A percentile compares a stretch with the other conserved stretches of the same genome.
These are phyloP conservation scores for Lasiodiplodia theobromae DNA, from an alignment of 2,329 filamentous ascomycete species.

Conservation along the genomic window DNA sequence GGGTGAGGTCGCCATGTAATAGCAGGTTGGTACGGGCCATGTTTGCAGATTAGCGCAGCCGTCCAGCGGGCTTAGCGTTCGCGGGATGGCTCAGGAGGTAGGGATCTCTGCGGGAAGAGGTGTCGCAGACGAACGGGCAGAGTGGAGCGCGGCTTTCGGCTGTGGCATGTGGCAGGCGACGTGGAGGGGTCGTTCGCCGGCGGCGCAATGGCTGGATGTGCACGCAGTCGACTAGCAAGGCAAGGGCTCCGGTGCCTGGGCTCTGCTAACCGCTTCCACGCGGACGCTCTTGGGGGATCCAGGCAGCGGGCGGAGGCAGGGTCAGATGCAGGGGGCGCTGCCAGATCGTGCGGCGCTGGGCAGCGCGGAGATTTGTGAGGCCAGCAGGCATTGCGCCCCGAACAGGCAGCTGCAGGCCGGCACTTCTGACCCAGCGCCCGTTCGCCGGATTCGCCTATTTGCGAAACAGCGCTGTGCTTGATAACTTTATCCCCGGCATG, in stretches of 20 bases:
- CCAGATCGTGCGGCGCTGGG: conserved; percentile 20
- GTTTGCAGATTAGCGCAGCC: conserved; percentile 4
- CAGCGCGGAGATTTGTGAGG: conserved; percentile 25
- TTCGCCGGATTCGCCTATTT: conserved; percentile 18
- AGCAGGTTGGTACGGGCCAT: neutral
- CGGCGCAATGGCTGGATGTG: conserved; percentile 4
- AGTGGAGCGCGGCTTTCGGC: conserved; percentile 13
- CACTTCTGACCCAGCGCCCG: conserved; percentile 22
- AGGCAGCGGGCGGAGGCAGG: conserved; percentile 7
- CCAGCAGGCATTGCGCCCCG: neutral
- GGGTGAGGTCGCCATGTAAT: neutral
- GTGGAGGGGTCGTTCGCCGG: conserved; percentile 5
- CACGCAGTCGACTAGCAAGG: conserved; percentile 1
- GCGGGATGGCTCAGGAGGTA: conserved; percentile 21
- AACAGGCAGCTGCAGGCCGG: conserved; percentile 12
- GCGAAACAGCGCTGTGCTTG: conserved; percentile 18
- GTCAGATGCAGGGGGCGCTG: conserved; percentile 22
- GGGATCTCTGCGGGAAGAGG: conserved; percentile 12
- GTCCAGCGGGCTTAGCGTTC: conserved; percentile 7
- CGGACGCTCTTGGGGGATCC: conserved; percentile 2
- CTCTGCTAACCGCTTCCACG: conserved; percentile 11
- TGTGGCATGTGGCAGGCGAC: conserved; percentile 10
- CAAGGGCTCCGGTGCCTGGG: neutral
- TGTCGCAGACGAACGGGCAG: conserved; percentile 11
- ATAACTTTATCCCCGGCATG: neutral